Evolutionary conservation across 805 yeast species (phyloP).

Genomic region (Teunomyces lycoperdinae): DNA sequence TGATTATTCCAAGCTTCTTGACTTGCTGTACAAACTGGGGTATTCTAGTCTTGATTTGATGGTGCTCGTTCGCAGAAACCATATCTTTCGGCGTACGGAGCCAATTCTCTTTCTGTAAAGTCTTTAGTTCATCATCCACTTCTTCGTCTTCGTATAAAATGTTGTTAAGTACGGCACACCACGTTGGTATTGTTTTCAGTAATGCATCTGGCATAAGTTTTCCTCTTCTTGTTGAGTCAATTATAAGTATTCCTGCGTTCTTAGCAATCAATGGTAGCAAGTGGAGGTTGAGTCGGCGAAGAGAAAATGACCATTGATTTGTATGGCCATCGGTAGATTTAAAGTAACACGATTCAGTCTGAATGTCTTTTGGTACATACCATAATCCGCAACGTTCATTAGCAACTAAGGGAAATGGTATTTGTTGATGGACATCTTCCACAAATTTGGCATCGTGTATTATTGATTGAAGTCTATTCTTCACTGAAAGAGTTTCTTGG

Average conservation of each 20-base stretch:
- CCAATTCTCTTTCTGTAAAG: constrained; percentile 24
- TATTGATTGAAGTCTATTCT: constrained; percentile 72
- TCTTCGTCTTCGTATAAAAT: constrained; percentile 40
- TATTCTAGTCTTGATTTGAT: constrained; percentile 46
- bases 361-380: constrained; percentile 57
- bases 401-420: constrained; percentile 49
- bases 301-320: constrained; percentile 74
- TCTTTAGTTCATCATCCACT: constrained; percentile 4
- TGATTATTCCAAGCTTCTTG: constrained; percentile 36
- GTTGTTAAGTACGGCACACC: constrained; percentile 79
- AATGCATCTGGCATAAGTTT: constrained; percentile 83
- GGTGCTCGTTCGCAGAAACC: constrained; percentile 56
- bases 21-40: constrained; percentile 49
- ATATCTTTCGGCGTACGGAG: constrained; percentile 50
- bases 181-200: constrained; percentile 83
- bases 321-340: constrained; percentile 92
- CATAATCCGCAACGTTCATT: constrained; percentile 87
- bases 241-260: constrained; percentile 52
- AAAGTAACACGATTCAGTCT: constrained; percentile 59
- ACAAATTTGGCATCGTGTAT: constrained; percentile 58
- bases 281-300: constrained; percentile 73
- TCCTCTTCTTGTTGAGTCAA: constrained; percentile 86
- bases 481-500: constrained; percentile 48
- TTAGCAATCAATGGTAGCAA: constrained; percentile 47
- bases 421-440: constrained; percentile 14